Conservation (phyloP, 2,329 filamentous ascomycete genomes). For the Nannizziopsis arthrosporioides region DNA sequence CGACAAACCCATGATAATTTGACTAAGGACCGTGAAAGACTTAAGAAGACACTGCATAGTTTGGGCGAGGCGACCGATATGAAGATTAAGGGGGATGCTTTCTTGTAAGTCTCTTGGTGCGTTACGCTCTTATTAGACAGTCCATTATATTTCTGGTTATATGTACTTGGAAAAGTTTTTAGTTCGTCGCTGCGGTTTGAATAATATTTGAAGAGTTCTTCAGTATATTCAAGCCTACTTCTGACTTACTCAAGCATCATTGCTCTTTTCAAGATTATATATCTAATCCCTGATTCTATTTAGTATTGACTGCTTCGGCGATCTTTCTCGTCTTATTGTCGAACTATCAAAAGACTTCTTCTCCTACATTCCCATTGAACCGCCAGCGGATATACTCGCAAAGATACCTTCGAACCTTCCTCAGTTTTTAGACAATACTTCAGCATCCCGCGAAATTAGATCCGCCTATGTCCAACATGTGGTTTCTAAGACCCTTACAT, state of each 20-base stretch:
- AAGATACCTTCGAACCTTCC: conserved; percentile 44
- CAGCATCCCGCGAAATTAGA: conserved; percentile 41
- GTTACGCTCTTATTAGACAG: conserved; percentile 7
- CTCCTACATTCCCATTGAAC: conserved; percentile 40
- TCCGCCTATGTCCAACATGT: conserved; percentile 45
- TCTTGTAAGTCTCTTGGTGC: conserved; percentile 37
- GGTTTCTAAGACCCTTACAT: conserved; percentile 46
- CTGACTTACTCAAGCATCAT: not conserved
- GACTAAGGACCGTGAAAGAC: conserved; percentile 40
- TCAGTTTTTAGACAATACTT: conserved; percentile 43
- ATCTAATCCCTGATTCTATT: conserved; percentile 20
- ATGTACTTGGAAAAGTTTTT: conserved; percentile 12
- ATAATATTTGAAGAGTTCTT: conserved; percentile 9
- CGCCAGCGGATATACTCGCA: conserved; percentile 40
- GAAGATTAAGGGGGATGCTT: conserved; percentile 39
- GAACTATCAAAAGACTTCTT: conserved; percentile 43
- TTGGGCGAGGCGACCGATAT: conserved; percentile 42
- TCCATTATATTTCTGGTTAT: conserved; percentile 7
- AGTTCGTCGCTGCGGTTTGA: conserved; percentile 6
- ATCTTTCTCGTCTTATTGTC: conserved; percentile 42
- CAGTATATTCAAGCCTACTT: conserved; percentile 7
- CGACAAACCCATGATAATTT: conserved; percentile 40
- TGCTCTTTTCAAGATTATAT: not conserved
- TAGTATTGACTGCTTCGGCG: conserved; percentile 43
- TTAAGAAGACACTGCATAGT: conserved; percentile 41